Evolutionary conservation across 495 filamentous ascomycete species (phyloP).

Genomic region (Bacidia rubella): DNA sequence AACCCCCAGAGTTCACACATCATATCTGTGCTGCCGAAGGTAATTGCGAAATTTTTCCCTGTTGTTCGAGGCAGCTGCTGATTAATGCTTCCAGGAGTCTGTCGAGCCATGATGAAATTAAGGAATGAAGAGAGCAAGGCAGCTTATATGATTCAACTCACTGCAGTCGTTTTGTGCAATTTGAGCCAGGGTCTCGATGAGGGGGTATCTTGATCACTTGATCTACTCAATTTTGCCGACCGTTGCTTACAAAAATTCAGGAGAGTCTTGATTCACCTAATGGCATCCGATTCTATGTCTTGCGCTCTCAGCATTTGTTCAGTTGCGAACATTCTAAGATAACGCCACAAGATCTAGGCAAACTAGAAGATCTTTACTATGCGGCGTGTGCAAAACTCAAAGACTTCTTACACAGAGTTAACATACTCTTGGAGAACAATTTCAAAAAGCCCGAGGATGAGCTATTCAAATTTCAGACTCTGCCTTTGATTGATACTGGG

Average conservation of each 20-base stretch:
- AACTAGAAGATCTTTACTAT: conserved; percentile 18
- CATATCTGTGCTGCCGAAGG: conserved; percentile 16
- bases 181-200: conserved; percentile 10
- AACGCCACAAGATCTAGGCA: conserved; percentile 9
- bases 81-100: no score
- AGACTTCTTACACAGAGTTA: conserved; percentile 7
- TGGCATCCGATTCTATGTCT: conserved; percentile 12
- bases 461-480: conserved; percentile 7
- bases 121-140: conserved; percentile 12
- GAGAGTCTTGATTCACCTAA: conserved; percentile 9
- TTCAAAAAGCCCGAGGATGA: conserved; percentile 12
- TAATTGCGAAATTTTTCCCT: no score
- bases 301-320: conserved; percentile 4
- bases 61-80: no score
- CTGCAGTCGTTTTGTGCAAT: conserved; percentile 11
- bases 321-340: conserved; percentile 1
- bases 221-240: no score
- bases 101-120: conserved; percentile 4
- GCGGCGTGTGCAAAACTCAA: conserved; percentile 17
- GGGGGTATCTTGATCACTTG: no score
- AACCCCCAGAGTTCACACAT: conserved; percentile 10
- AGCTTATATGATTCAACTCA: conserved; percentile 12
- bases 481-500: conserved; percentile 2
- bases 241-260: conserved; percentile 1
- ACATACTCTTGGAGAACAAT: conserved; percentile 11